Evolutionary conservation across 495 filamentous ascomycete species (phyloP), one percentile per base, ranked within the genome.

Genomic region (Neurospora sp.): DNA sequence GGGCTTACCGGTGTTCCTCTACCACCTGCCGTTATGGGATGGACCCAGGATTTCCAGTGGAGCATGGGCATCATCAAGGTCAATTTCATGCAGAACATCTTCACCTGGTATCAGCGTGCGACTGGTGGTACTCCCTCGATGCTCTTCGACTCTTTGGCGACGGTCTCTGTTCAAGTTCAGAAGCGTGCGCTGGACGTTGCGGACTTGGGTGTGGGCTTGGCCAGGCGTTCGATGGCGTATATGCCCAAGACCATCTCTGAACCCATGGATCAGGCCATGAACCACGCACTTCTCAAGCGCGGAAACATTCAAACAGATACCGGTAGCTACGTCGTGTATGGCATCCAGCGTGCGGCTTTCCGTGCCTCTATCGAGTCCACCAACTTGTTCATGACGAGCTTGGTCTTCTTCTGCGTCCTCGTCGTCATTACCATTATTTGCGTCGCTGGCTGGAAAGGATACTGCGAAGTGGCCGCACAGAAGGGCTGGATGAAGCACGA

Each of bases 11-110:
- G 91, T 10, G 90, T 98, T 37, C 85, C 85, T 38, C 88, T 98
- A 73, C 96, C 96, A 4, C 96, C 96, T 0, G 91, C 98, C 72
- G 96, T 97, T 66, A 88, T 91, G 80, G 87, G 94, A 0, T 99
- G 96, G 96, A 98, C 96, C 5, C 95, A 98, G 85, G 96, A 98
- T 81, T 98, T 98, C 86, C 92, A 97, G 82, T 99, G 96, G 96
- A 95, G 90, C 80, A 96, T 99, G 94, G 96, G 96, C 78, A 95
- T 99, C 78, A 96, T 99, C 76, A 87, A 87, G 72, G 85, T 99
- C 71, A 86, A 86, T 40, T 99, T 97, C 81, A 87, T 98, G 82
- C 93, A 99, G 81, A 84, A 86, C 38, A 92, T 98, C 73, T 91
- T 93, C 72, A 97, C 94, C 61, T 99, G 96, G 96, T 99, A 98